Base-by-base conservation (phyloP, 306 rosid species). In the Arachis hypogaea region DNA sequence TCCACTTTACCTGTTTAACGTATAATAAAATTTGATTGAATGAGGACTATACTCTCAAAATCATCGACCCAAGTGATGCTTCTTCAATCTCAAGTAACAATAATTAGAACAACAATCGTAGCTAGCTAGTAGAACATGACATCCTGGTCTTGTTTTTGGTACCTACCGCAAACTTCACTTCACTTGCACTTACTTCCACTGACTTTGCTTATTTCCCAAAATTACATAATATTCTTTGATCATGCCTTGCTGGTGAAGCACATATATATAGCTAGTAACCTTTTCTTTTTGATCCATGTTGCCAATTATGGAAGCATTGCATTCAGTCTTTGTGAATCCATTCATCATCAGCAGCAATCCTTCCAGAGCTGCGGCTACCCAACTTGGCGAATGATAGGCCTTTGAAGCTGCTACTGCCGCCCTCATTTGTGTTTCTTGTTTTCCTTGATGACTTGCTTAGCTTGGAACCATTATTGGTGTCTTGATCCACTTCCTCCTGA, bases 341-440 rank as follows among this genome's bases (percentile, higher is more conserved):
- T 72, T 84, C 96, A 5, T 89, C 88, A 47, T 84, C 96, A 5
- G 90, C 88, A 47, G 85, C 90, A 80, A 87, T 82, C 67, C 90
- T 85, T 63, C 92, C 98, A 0, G 96, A 86, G 78, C 87, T 82
- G 3, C 89, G 88, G 63, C 85, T 83, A 1, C 84, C 92, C 68
- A 90, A 76, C 62, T 82, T 93, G 28, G 93, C 97, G 0, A 88
- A 84, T 5, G 98, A 79, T 64, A 87, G 57, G 52, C 93, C 83
- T 81, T 93, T 93, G 79, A 93, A 91, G 86, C 97, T 91, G 81
- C 96, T 89, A 80, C 96, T 91, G 9, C 86, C 93, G 4, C 82
- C 78, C 62, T 94, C 98, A 2, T 80, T 85, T 29, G 83, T 64
- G 91, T 84, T 89, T 63, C 77, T 86, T 46, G 82, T 83, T 77